phyloP scores from a whole-genome alignment of 495 filamentous ascomycete genomes.

The Tuber microsphaerosporum region DNA sequence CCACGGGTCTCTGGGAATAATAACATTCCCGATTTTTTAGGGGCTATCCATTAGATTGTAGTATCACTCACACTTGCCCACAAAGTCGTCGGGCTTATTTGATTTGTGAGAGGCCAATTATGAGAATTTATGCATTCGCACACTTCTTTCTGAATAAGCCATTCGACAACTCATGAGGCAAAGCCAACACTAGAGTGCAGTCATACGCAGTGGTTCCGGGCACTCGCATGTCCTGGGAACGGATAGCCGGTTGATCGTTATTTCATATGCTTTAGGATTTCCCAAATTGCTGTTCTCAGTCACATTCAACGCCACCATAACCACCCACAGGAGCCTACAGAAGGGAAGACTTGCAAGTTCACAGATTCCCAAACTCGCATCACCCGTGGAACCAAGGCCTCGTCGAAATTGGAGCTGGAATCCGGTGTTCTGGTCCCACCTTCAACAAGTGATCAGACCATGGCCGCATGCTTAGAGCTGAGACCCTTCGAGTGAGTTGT shows the following conservation, averaged over 20 bases:
- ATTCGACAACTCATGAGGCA: background rate
- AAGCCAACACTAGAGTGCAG: background rate
- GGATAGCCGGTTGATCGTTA: background rate
- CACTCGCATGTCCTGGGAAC: background rate
- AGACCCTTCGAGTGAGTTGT: background rate
- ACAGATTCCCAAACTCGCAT: background rate
- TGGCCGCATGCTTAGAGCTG: background rate
- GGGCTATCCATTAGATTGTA: background rate
- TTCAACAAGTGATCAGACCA: background rate
- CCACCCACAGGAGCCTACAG: background rate
- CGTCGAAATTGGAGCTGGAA: background rate
- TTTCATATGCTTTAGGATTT: background rate
- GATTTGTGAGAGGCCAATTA: background rate
- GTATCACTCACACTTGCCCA: background rate
- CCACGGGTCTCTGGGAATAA: background rate
- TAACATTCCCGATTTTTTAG: background rate
- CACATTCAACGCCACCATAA: background rate
- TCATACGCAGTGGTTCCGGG: background rate
- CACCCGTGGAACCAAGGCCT: background rate
- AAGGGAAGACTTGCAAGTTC: background rate
- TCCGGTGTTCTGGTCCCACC: background rate
- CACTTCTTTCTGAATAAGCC: background rate
- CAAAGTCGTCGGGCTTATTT: background rate
- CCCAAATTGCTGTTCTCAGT: background rate
- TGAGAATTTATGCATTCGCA: background rate